These are phyloP conservation scores for Colletotrichum nymphaeae DNA, from an alignment of 2,329 filamentous ascomycete genomes.

Conservation along the genomic window DNA sequence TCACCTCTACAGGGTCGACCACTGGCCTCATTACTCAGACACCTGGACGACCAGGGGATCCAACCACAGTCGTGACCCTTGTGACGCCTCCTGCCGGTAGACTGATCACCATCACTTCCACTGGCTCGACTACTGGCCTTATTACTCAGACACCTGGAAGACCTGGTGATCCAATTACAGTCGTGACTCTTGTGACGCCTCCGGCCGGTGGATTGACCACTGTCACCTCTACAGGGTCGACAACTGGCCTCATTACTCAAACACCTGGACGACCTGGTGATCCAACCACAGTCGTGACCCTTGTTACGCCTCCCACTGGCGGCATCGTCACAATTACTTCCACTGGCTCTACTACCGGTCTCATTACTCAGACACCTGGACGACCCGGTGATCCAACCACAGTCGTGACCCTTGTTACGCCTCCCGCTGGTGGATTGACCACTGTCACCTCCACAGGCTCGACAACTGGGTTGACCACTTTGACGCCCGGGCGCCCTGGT, in stretches of 20 bases:
- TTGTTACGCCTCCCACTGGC: no score
- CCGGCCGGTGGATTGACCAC: fast-evolving
- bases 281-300: no score
- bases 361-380: not conserved
- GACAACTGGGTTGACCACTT: not conserved
- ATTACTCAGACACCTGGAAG: no score
- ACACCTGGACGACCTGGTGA: not conserved
- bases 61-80: not conserved
- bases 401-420: not conserved
- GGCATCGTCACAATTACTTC: no score
- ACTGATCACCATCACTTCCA: fast-evolving
- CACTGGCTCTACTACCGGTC: no score
- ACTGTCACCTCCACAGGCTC: not conserved
- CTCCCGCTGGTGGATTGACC: not conserved
- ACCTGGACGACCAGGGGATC: not conserved
- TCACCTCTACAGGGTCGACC: not conserved
- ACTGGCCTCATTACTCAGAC: not conserved
- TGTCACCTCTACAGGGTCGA: not conserved
- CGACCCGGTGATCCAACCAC: not conserved
- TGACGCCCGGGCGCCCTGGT: not conserved
- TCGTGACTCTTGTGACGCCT: no score
- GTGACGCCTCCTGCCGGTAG: no score
- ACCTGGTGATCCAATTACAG: no score
- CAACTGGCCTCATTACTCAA: not conserved
- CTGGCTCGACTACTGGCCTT: no score